Base-by-base conservation (phyloP, 345 rosid genomes). In the Syzygium aromaticum region DNA sequence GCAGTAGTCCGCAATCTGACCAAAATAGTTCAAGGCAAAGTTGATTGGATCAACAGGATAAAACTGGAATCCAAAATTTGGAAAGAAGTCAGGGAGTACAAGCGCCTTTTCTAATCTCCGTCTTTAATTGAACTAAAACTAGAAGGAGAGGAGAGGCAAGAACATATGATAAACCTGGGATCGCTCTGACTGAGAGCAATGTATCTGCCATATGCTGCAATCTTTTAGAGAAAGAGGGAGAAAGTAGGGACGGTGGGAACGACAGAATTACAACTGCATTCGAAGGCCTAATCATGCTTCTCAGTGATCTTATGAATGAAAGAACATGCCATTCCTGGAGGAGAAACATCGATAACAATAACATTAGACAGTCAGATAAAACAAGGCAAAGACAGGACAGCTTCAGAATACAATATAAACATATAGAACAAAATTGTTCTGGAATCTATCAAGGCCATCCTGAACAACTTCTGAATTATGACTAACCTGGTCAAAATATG, bases 181-280 rank as follows among this genome's bases (percentile, higher is more conserved):
- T 95, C 21, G 99, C 98, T 91, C 89, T 94, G 90, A 96, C 97
- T 30, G 99, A 96, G 87, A 96, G 90, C 90, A 98, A 92, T 51
- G 94, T 93, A 92, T 96, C 99, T 1, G 98, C 95, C 97, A 95
- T 93, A 90, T 95, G 98, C 89, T 95, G 98, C 95, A 92, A 94
- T 94, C 99, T 93, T 90, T 91, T 96, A 53, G 95, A 90, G 63
- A 91, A 87, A 51, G 98, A 92, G 19, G 92, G 90, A 23, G 98
- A 95, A 90, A 98, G 95, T 53, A 95, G 91, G 52, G 98, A 93
- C 17, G 96, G 91, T 7, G 96, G 95, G 87, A 96, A 98, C 85
- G 97, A 95, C 84, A 96, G 61, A 86, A 95, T 84, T 88, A 95
- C 98, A 85, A 96, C 98, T 53, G 95, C 96, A 92, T 96, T 96